Evolutionary conservation across 768 basidiomycete genomes (phyloP).

Genomic region (Mycena latifolia): DNA sequence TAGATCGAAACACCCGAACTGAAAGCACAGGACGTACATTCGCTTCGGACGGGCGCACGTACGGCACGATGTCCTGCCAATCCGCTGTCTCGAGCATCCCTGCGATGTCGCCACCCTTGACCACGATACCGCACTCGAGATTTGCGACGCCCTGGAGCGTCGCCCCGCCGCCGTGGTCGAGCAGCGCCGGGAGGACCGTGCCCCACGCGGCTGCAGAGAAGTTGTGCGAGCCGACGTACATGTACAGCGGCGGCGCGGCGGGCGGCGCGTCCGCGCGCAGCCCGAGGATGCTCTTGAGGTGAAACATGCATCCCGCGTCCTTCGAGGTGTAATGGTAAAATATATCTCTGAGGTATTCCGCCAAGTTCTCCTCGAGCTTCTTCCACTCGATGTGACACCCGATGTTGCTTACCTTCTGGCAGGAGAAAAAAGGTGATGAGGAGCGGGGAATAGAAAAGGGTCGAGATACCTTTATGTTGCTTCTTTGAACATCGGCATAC

Average conservation of each 20-base stretch:
- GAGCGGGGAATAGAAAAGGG: not conserved
- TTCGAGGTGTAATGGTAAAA: constrained; percentile 18
- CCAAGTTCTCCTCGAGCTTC: not conserved
- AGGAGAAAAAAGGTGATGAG: not conserved
- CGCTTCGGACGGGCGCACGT: constrained; percentile 5
- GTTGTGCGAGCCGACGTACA: constrained; percentile 19
- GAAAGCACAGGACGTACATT: constrained; percentile 5
- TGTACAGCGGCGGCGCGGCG: constrained; percentile 1
- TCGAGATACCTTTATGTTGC: not conserved
- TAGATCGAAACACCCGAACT: too few relatives aligned
- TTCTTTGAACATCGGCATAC: not conserved
- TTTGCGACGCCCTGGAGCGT: not conserved
- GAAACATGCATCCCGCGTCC: constrained; percentile 4
- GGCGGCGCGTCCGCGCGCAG: not conserved
- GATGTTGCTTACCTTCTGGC: constrained; percentile 2
- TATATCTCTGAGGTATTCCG: not conserved
- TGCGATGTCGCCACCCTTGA: constrained; percentile 1
- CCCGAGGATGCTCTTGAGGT: constrained; percentile 15
- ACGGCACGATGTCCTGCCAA: constrained; percentile 25
- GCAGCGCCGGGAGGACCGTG: too few relatives aligned
- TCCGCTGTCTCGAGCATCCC: constrained; percentile 20
- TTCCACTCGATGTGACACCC: not conserved
- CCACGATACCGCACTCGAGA: constrained; percentile 19
- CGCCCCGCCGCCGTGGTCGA: too few relatives aligned
- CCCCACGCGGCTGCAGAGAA: constrained; percentile 17